Conservation (phyloP, 163 green algal genomes). For the Scenedesmus sp. region DNA sequence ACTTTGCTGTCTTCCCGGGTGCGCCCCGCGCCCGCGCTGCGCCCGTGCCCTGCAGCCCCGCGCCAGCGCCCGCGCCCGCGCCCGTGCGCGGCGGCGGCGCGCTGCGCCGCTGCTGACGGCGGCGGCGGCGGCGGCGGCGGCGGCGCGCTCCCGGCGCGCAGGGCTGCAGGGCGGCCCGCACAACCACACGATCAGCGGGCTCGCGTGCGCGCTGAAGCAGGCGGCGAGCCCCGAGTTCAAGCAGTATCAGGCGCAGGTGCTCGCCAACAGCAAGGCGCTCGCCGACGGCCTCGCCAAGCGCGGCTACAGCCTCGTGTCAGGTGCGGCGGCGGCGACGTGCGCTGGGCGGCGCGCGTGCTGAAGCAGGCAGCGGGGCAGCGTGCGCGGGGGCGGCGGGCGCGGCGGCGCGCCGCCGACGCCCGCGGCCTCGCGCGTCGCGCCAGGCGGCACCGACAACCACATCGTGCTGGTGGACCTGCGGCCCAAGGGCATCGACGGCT, state of each 20-base stretch:
- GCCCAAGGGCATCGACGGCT: conserved; percentile 90
- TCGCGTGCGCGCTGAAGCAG: conserved; percentile 97
- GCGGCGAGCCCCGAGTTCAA: conserved; percentile 90
- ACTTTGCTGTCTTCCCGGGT: conserved; percentile 99
- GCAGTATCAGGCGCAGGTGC: conserved; percentile 95
- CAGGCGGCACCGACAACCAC: conserved; percentile 98
- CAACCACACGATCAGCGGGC: conserved; percentile 99
- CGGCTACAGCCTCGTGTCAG: conserved; percentile 89
- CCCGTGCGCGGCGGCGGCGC: too few species aligned
- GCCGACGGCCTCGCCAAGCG: conserved; percentile 73
- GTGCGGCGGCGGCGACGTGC: conserved; percentile 35
- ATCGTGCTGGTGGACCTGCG: conserved; percentile 95
- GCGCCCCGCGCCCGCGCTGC: too few species aligned
- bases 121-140: too few species aligned
- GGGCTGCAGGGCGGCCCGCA: conserved; percentile 91
- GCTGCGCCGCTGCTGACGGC: too few species aligned
- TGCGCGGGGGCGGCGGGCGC: too few species aligned
- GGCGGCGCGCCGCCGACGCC: too few species aligned
- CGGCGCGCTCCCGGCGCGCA: not conserved
- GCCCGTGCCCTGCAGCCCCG: too few species aligned
- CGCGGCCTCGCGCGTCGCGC: too few species aligned
- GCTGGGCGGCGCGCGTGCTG: not conserved
- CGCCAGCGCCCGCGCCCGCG: too few species aligned
- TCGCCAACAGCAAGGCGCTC: conserved; percentile 82
- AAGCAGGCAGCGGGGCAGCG: too few species aligned